Evolutionary conservation across 1,284 basidiomycete genomes (phyloP), one percentile per base, ranked within the genome.

Genomic region (Limonomyces culmigenus): DNA sequence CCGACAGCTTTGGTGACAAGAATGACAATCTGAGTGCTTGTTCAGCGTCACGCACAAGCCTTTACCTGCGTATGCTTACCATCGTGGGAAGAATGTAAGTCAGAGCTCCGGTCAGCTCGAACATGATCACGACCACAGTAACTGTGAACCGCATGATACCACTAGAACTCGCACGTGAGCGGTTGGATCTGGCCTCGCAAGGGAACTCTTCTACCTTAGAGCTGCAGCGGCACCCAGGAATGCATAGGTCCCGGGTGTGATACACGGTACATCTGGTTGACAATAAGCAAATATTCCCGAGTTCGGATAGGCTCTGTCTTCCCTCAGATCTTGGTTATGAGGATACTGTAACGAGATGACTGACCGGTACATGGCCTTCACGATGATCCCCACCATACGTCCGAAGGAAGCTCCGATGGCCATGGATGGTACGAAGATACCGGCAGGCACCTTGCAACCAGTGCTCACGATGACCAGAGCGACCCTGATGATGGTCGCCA

Each of bases 41-140:
- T 25, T 32, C 19, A 27, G 23, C 25, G n/a, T 27, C 8, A n/a
- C 25, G n/a, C 25, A n/a, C 25, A 27, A 8, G 25, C 8, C 25
- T 27, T 8, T n/a, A 8, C 8, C n/a, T 8, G 25, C 10, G 8
- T 8, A 11, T 16, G 38, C 67, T 49, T 45, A 88, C 89, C 95
- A 99, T 99, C 3, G 91, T 95, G 0, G 95, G 95, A 19, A 99
- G 60, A 46, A 98, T 95, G 54, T 99, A 98, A 10, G 91, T 97
- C 47, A 98, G 57, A 1, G 95, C 93, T 6, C 95, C 95, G 2
- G 95, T 99, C n/a, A 99, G 67, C 52, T 99, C 95, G 54, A 97
- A 97, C 92, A 98, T 98, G 58, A 99, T 96, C 37, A 98, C 95
- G 2, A 97, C 95, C 2, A 99, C 91, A 0, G 92, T 89, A 16